Conservation (phyloP, 1,284 basidiomycete genomes). For the Trametes hirsuta region DNA sequence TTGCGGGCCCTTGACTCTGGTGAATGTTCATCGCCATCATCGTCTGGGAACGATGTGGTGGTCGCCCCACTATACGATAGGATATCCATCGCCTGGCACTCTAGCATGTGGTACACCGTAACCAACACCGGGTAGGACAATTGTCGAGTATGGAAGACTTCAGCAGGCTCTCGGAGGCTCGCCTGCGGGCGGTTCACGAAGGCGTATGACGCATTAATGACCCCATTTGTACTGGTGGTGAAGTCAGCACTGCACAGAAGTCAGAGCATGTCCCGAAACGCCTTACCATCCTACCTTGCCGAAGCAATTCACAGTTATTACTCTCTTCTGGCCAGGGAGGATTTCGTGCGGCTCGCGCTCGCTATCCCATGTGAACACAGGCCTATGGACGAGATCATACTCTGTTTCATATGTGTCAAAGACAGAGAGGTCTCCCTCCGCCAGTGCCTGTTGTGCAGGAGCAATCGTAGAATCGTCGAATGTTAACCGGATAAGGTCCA, state of each 20-base stretch:
- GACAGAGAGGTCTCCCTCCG: slow-evolving; percentile 79
- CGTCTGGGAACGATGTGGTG: slow-evolving; percentile 20
- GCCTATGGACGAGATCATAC: slow-evolving; percentile 76
- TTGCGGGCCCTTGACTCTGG: slow-evolving; percentile 31
- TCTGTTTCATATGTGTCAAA: slow-evolving; percentile 93
- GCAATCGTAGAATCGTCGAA: slow-evolving; percentile 90
- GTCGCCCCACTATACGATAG: slow-evolving; percentile 58
- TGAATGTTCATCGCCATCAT: slow-evolving; percentile 23
- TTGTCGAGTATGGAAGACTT: slow-evolving; percentile 81
- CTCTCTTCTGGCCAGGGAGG: slow-evolving; percentile 70
- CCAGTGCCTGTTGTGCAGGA: slow-evolving; percentile 74
- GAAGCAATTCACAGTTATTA: slow-evolving; percentile 73
- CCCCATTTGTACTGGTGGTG: slow-evolving; percentile 67
- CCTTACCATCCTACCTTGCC: slow-evolving; percentile 89
- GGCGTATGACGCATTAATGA: slow-evolving; percentile 85
- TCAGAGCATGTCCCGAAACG: slow-evolving; percentile 30
- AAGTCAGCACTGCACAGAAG: background rate
- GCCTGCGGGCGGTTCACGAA: slow-evolving; percentile 54
- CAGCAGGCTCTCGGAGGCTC: slow-evolving; percentile 38
- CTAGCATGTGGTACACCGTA: slow-evolving; percentile 92
- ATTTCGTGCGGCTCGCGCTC: slow-evolving; percentile 59
- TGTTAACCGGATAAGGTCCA: slow-evolving; percentile 84
- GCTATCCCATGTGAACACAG: slow-evolving; percentile 80
- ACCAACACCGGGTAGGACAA: slow-evolving; percentile 85
- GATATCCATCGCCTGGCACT: slow-evolving; percentile 82